Conservation (phyloP, 306 rosid genomes). For the Vachellia pachyceras region DNA sequence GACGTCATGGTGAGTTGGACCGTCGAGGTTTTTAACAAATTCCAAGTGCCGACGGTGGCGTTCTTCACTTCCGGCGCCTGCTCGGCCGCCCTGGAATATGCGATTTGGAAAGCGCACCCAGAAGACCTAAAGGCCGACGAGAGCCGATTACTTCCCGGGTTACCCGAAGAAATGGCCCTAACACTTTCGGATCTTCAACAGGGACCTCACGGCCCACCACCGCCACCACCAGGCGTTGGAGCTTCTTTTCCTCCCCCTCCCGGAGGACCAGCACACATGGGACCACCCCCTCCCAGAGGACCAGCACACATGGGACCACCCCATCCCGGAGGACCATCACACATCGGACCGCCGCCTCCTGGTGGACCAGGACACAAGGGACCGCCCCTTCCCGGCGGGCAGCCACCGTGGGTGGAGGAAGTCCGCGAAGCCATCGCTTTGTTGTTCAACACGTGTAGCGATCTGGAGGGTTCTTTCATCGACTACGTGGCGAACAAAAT, state of each 20-base stretch:
- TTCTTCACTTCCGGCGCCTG: constrained; percentile 74
- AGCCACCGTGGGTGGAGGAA: constrained; percentile 55
- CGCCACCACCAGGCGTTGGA: not conserved
- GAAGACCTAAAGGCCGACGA: constrained; percentile 51
- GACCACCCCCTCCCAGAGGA: too few relatives aligned
- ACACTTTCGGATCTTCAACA: constrained; percentile 44
- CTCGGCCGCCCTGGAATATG: constrained; percentile 64
- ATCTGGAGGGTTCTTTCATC: constrained; percentile 63
- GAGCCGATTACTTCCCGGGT: constrained; percentile 53
- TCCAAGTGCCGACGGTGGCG: constrained; percentile 51
- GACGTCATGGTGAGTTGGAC: constrained; percentile 70
- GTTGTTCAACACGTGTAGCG: constrained; percentile 76
- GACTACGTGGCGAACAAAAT: constrained; percentile 40
- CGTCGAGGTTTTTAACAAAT: constrained; percentile 42
- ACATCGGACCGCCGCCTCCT: not conserved
- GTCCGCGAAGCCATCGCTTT: constrained; percentile 29
- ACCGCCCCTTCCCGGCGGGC: constrained; percentile 42
- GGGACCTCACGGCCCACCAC: constrained; percentile 29
- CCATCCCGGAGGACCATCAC: not conserved
- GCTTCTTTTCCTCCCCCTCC: not conserved
- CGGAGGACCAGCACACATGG: not conserved
- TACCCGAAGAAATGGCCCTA: constrained; percentile 63
- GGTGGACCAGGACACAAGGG: not conserved
- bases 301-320: not conserved
- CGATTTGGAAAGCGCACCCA: constrained; percentile 58